phyloP scores from a whole-genome alignment of 2,329 filamentous ascomycete species.

The Aureobasidium leucospermi region DNA sequence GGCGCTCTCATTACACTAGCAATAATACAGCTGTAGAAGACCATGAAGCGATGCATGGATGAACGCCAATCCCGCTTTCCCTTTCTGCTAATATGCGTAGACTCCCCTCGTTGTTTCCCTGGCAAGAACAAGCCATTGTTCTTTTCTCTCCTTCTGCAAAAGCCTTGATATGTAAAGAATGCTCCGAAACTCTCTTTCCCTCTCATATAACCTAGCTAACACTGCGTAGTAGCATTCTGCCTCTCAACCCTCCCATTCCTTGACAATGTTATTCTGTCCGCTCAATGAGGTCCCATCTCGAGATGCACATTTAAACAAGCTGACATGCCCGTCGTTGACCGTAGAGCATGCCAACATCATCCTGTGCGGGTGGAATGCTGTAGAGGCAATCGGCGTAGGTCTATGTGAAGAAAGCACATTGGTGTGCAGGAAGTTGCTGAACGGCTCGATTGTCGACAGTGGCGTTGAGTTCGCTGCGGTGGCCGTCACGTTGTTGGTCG shows the following conservation, averaged over 20 bases:
- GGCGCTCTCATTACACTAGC: background rate
- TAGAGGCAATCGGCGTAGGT: conserved; percentile 74
- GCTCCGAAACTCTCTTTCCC: too few species aligned
- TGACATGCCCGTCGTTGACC: conserved; percentile 81
- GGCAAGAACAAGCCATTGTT: background rate
- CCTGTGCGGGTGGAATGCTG: conserved; percentile 90
- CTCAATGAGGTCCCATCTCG: conserved; percentile 11
- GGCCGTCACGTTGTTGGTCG: conserved; percentile 15
- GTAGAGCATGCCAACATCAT: conserved; percentile 86
- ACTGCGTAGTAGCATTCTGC: background rate
- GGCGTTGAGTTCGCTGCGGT: conserved; percentile 31
- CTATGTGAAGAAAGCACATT: conserved; percentile 46
- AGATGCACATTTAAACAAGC: conserved; percentile 54
- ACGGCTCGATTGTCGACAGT: conserved; percentile 79
- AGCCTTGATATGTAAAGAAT: background rate
- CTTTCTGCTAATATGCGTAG: background rate
- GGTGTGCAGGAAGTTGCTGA: conserved; percentile 52
- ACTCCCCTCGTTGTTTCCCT: background rate
- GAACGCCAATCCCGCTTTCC: background rate
- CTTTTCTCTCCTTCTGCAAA: background rate
- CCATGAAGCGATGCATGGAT: background rate
- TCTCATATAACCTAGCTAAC: background rate
- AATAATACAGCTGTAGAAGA: background rate
- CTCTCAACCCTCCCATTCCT: conserved; percentile 14
- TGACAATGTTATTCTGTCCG: conserved; percentile 9